Percentiles rank a stretch among this genome's conserved stretches.
phyloP scores from a whole-genome alignment of 2,329 filamentous ascomycete genomes.

The Cladosporium oxysporum region DNA sequence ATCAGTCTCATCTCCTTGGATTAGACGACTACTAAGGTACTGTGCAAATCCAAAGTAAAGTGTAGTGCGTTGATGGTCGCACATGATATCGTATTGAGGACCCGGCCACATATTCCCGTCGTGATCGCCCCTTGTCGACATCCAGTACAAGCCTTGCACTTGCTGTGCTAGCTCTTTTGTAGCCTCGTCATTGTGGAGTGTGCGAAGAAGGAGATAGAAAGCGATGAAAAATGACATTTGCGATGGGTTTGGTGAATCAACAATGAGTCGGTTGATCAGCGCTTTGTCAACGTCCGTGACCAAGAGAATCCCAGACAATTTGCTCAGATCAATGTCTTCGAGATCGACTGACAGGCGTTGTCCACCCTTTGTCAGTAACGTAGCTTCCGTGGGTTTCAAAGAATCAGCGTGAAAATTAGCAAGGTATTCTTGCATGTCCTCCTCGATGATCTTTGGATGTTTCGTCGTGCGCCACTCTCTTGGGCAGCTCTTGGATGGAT shows the following conservation, averaged over 20 bases:
- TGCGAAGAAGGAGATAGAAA: background rate
- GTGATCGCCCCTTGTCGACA: background rate
- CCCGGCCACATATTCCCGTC: background rate
- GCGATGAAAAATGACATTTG: background rate
- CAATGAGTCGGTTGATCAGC: background rate
- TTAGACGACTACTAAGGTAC: background rate
- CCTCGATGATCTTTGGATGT: background rate
- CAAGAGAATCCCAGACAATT: background rate
- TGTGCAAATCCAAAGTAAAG: background rate
- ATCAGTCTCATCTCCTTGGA: background rate
- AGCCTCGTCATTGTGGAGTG: background rate
- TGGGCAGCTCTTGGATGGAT: background rate
- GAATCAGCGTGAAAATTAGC: background rate
- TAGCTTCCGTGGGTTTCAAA: background rate
- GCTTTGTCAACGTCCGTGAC: background rate
- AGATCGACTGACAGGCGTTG: background rate
- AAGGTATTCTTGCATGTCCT: background rate
- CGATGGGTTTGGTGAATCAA: background rate
- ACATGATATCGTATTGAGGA: background rate
- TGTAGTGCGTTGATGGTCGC: background rate
- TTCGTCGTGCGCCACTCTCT: background rate
- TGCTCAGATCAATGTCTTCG: background rate
- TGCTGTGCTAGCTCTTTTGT: background rate
- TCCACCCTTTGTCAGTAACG: background rate
- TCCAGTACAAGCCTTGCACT: background rate